Percentiles rank a stretch among this genome's conserved stretches.
phyloP scores from a whole-genome alignment of 2,329 filamentous ascomycete genomes.

The Phaeoacremonium minimum region DNA sequence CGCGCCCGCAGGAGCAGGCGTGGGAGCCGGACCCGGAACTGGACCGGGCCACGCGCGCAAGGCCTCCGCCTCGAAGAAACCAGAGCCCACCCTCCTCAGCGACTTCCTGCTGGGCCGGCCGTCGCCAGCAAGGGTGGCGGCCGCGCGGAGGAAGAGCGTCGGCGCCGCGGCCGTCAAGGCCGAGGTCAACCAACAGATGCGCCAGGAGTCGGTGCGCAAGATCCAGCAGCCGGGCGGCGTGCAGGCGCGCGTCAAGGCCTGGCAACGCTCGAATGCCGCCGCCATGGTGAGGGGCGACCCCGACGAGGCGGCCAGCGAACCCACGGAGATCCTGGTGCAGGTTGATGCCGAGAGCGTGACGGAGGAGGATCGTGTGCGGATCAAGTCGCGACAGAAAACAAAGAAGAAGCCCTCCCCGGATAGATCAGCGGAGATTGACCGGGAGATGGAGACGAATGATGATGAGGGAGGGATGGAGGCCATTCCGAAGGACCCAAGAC shows the following conservation, averaged over 20 bases:
- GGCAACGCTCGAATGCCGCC: constrained; percentile 75
- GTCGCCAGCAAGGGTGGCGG: constrained; percentile 49
- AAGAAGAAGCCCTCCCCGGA: constrained; percentile 28
- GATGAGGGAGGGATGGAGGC: constrained; percentile 12
- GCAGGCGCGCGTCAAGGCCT: constrained; percentile 73
- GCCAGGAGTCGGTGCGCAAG: constrained; percentile 52
- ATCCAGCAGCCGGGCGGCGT: constrained; percentile 64
- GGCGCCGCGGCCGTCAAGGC: constrained; percentile 52
- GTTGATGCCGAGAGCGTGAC: constrained; percentile 58
- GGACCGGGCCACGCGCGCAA: constrained; percentile 21
- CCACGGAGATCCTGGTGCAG: constrained; percentile 54
- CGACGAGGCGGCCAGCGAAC: constrained; percentile 49
- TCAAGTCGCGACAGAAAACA: constrained; percentile 45
- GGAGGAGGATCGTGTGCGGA: constrained; percentile 55
- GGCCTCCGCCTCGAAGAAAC: constrained; percentile 27
- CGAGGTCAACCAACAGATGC: constrained; percentile 50
- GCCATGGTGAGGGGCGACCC: constrained; percentile 52
- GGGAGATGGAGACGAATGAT: constrained; percentile 12
- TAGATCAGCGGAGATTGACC: constrained; percentile 21
- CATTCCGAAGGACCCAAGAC: constrained; percentile 30
- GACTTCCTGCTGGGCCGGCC: constrained; percentile 57
- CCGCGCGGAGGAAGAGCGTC: constrained; percentile 45
- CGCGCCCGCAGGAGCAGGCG: constrained; percentile 29
- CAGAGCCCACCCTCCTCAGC: constrained; percentile 45
- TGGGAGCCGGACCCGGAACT: constrained; percentile 16